Evolutionary conservation across 176 grass and related monocot species (phyloP).

Genomic region (Eremochloa ophiuroides): DNA sequence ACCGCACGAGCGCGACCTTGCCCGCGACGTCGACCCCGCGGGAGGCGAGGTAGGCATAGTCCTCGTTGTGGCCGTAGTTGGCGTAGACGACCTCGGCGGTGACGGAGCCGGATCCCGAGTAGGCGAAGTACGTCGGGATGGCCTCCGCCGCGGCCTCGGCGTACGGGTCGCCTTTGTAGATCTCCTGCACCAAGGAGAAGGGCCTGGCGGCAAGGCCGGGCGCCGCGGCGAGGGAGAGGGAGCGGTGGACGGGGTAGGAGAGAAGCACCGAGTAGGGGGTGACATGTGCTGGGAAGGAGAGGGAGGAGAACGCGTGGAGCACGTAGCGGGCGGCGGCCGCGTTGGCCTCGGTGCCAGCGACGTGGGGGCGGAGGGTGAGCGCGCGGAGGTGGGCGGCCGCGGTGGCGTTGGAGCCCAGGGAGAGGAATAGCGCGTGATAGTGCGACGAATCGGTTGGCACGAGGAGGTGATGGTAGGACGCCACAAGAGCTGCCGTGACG

Average conservation of each 20-base stretch:
- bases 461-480: slow-evolving; percentile 20
- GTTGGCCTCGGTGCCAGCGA: slow-evolving; percentile 57
- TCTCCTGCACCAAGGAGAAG: slow-evolving; percentile 56
- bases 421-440: slow-evolving; percentile 80
- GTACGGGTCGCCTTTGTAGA: slow-evolving; percentile 49
- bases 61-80: slow-evolving; percentile 67
- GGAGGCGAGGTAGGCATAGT: slow-evolving; percentile 57
- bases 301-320: slow-evolving; percentile 31
- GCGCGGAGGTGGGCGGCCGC: slow-evolving; percentile 70
- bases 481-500: neutral
- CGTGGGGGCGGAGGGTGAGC: slow-evolving; percentile 73
- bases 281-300: slow-evolving; percentile 48
- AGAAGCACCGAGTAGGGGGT: slow-evolving; percentile 71
- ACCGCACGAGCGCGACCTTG: slow-evolving; percentile 59
- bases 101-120: slow-evolving; percentile 64
- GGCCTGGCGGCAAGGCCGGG: slow-evolving; percentile 1
- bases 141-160: slow-evolving; percentile 40
- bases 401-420: slow-evolving; percentile 67
- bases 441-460: slow-evolving; percentile 24
- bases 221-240: slow-evolving; percentile 49
- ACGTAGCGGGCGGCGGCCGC: slow-evolving; percentile 52
- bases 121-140: slow-evolving; percentile 81
- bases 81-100: slow-evolving; percentile 71
- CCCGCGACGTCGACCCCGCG: slow-evolving; percentile 63
- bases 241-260: slow-evolving; percentile 65